These are phyloP conservation scores for Didymella sp. DNA, from an alignment of 2,329 filamentous ascomycete genomes.

Conservation along the genomic window DNA sequence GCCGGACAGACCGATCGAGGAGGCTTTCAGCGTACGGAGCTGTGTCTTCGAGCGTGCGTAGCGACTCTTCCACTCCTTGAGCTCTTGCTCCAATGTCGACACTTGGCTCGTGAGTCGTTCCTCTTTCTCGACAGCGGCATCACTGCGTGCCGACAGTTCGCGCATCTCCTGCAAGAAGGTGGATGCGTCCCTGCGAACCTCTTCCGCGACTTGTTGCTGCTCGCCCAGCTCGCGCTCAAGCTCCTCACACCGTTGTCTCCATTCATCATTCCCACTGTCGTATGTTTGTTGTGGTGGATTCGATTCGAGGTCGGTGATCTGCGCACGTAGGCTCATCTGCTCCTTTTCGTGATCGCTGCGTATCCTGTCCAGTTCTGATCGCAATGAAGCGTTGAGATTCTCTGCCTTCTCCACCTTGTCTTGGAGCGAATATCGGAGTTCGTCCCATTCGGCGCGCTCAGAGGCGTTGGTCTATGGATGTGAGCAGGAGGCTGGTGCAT, in stretches of 20 bases:
- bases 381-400: constrained; percentile 78
- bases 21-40: constrained; percentile 78
- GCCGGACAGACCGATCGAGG: constrained; percentile 76
- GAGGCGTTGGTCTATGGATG: constrained; percentile 55
- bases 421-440: constrained; percentile 72
- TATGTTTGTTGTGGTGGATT: constrained; percentile 33
- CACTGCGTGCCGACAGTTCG: constrained; percentile 79
- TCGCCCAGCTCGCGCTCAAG: constrained; percentile 70
- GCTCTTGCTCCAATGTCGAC: constrained; percentile 77
- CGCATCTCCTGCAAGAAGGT: constrained; percentile 90
- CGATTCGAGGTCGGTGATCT: constrained; percentile 62
- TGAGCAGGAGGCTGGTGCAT: constrained; percentile 10
- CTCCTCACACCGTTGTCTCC: constrained; percentile 50
- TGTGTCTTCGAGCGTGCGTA: constrained; percentile 91
- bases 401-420: constrained; percentile 76
- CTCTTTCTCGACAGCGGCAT: constrained; percentile 80
- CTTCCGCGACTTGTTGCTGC: constrained; percentile 83
- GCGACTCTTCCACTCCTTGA: constrained; percentile 87
- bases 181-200: constrained; percentile 83
- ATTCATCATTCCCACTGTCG: constrained; percentile 37
- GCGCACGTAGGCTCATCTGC: constrained; percentile 67
- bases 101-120: constrained; percentile 78
- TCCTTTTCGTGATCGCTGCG: constrained; percentile 71
- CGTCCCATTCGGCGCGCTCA: constrained; percentile 75
- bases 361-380: constrained; percentile 77